phyloP scores from a whole-genome alignment of 306 rosid genomes.

The Cicer cuneatum region DNA sequence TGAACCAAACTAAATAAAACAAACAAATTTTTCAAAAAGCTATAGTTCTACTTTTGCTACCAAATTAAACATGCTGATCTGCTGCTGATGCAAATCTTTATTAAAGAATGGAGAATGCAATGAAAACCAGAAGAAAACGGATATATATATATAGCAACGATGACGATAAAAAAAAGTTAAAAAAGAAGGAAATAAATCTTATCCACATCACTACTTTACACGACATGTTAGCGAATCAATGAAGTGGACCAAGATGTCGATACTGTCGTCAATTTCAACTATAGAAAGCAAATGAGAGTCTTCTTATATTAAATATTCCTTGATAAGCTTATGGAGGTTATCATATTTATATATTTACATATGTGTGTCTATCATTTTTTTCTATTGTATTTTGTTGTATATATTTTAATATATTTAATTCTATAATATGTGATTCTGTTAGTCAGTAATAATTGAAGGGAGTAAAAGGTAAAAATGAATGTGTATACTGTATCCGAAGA shows the following conservation, averaged over 20 bases:
- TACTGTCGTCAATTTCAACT: conserved; percentile 40
- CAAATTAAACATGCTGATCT: conserved; percentile 42
- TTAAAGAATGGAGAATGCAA: conserved; percentile 49
- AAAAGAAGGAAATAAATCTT: conserved; percentile 56
- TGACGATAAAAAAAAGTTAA: conserved; percentile 41
- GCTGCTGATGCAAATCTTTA: conserved; percentile 60
- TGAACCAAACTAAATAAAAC: conserved; percentile 36
- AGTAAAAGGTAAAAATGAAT: no score
- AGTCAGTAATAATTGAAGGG: no score
- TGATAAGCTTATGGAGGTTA: conserved; percentile 49
- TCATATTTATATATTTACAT: neutral
- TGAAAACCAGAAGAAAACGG: conserved; percentile 36
- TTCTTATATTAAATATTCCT: conserved; percentile 45
- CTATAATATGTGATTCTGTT: no score
- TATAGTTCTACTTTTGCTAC: conserved; percentile 38
- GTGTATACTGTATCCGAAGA: no score
- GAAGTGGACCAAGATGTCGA: conserved; percentile 38
- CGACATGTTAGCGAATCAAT: conserved; percentile 56
- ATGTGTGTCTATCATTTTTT: no score
- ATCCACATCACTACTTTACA: conserved; percentile 70
- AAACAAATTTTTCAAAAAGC: conserved; percentile 30
- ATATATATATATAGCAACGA: conserved; percentile 33
- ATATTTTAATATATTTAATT: no score
- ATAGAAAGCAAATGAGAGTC: conserved; percentile 33
- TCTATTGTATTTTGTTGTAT: no score